Conservation (phyloP, 2,329 filamentous ascomycete species). For the Alternaria sp. region DNA sequence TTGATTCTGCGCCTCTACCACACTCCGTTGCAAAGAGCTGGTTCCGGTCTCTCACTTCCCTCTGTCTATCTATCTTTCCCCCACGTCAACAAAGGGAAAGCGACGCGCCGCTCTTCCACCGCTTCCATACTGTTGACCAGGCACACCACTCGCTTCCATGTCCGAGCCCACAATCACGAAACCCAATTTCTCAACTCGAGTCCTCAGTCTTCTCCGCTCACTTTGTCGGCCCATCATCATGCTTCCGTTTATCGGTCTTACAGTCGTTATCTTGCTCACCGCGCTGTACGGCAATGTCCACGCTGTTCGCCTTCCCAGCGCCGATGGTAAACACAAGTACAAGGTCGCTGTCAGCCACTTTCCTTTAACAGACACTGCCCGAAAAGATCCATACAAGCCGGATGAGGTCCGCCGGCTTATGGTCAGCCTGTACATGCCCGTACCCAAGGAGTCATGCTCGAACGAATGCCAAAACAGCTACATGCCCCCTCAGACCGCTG, state of each 20-base stretch:
- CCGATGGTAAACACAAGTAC: conserved; percentile 26
- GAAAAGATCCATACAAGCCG: conserved; percentile 13
- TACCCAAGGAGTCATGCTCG: conserved; percentile 20
- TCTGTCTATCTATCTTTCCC: too few relatives aligned
- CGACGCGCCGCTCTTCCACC: not conserved
- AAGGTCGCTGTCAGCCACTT: conserved; percentile 28
- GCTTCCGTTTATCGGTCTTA: not conserved
- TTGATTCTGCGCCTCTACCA: not conserved
- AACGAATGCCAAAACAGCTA: conserved; percentile 27
- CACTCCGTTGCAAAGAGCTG: not conserved
- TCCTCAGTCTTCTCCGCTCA: not conserved
- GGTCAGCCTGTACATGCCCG: conserved; percentile 36
- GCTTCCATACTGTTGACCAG: not conserved
- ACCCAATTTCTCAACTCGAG: not conserved
- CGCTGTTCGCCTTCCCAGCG: conserved; percentile 24
- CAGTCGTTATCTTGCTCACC: conserved; percentile 3
- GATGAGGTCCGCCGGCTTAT: conserved; percentile 22
- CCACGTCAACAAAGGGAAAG: not conserved
- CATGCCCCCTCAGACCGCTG: conserved; percentile 31
- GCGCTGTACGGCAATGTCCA: conserved; percentile 1
- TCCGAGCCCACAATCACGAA: not conserved
- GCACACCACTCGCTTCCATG: not conserved
- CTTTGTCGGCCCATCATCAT: not conserved
- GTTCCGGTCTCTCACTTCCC: too few relatives aligned
- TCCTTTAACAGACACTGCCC: conserved; percentile 14